Evolutionary conservation across 306 rosid genomes (phyloP).

Genomic region (Malus sylvestris): DNA sequence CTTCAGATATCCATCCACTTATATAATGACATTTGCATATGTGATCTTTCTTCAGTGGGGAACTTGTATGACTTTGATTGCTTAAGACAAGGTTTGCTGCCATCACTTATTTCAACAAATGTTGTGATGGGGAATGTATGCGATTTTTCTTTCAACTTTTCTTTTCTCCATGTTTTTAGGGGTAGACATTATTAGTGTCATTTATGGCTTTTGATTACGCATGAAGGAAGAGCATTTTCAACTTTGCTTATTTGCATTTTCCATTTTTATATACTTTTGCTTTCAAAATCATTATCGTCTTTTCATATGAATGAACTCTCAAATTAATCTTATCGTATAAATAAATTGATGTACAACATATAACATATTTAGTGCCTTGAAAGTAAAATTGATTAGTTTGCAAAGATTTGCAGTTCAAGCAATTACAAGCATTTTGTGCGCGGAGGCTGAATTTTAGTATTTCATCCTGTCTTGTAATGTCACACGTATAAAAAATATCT

Average conservation of each 20-base stretch:
- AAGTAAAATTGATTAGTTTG: no score
- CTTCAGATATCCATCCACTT: no score
- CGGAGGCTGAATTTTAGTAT: no score
- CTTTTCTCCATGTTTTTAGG: neutral
- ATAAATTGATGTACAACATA: no score
- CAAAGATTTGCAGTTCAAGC: no score
- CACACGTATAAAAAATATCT: no score
- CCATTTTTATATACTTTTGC: neutral
- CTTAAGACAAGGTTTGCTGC: conserved; percentile 3
- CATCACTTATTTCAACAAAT: conserved; percentile 23
- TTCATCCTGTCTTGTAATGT: no score
- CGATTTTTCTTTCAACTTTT: neutral
- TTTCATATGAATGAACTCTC: neutral
- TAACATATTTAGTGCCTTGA: no score
- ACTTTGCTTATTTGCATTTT: neutral
- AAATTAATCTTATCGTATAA: neutral
- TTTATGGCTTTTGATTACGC: neutral
- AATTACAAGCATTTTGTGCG: no score
- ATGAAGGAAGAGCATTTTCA: neutral
- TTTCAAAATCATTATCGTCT: neutral
- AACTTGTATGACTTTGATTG: neutral
- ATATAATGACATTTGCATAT: no score
- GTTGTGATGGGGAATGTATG: neutral
- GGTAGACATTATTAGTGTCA: neutral
- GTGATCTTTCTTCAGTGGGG: no score